A percentile compares a stretch with the other conserved stretches of the same genome.
Conservation (phyloP, 768 basidiomycete genomes). For the Clitopilus hobsonii region DNA sequence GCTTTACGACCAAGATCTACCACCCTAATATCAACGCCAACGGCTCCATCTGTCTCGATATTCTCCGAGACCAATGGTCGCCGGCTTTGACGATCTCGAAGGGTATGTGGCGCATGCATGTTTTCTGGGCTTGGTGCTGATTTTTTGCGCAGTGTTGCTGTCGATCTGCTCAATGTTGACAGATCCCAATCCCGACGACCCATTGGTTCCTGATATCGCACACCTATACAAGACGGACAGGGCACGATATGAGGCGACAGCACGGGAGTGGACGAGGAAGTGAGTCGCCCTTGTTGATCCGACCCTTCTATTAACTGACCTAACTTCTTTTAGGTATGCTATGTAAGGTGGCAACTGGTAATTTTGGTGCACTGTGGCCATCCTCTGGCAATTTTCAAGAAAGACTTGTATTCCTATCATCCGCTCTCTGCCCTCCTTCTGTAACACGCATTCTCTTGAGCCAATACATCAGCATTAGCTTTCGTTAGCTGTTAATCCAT, state of each 20-base stretch:
- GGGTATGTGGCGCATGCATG: conserved; percentile 45
- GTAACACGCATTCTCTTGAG: conserved; percentile 14
- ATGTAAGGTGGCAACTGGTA: conserved; percentile 44
- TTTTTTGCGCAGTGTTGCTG: conserved; percentile 62
- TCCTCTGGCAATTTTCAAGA: conserved; percentile 7
- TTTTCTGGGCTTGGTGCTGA: not conserved
- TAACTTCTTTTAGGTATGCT: conserved; percentile 32
- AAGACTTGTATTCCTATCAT: conserved; percentile 18
- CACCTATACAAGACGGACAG: conserved; percentile 99
- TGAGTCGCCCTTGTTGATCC: conserved; percentile 23
- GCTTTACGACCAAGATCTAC: conserved; percentile 99
- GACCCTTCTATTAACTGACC: conserved; percentile 6
- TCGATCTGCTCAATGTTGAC: conserved; percentile 99
- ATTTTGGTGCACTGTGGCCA: not conserved
- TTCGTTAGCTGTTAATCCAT: not conserved
- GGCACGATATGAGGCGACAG: conserved; percentile 93
- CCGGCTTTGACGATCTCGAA: conserved; percentile 99
- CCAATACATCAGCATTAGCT: conserved; percentile 14
- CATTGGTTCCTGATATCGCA: conserved; percentile 97
- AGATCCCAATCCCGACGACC: conserved; percentile 99
- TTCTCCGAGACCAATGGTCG: conserved; percentile 98
- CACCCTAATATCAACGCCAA: conserved; percentile 99
- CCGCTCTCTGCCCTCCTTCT: conserved; percentile 13
- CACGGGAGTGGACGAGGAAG: conserved; percentile 99
- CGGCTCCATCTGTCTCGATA: conserved; percentile 97